Evolutionary conservation across 2,329 filamentous ascomycete genomes (phyloP).

Genomic region (Trichoderma sp.): DNA sequence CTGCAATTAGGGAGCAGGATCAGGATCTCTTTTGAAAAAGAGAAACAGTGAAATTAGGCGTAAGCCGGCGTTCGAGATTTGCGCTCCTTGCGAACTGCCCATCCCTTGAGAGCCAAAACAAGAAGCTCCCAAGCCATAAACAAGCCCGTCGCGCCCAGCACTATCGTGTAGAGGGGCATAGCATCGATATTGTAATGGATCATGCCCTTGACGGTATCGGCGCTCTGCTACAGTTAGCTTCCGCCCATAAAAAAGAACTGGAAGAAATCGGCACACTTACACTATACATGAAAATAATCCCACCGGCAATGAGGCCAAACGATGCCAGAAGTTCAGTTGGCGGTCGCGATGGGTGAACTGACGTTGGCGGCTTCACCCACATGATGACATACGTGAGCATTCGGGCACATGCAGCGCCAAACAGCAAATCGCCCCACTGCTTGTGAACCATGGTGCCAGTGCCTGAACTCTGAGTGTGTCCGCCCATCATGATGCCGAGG

Average conservation of each 20-base stretch:
- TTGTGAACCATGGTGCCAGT: conserved; percentile 89
- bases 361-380: conserved; percentile 80
- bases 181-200: conserved; percentile 77
- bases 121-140: conserved; percentile 85
- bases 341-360: conserved; percentile 78
- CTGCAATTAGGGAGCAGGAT: no score
- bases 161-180: conserved; percentile 92
- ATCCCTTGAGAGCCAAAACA: conserved; percentile 82
- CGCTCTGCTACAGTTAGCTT: conserved; percentile 55
- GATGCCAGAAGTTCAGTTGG: conserved; percentile 86
- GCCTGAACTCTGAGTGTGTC: conserved; percentile 83
- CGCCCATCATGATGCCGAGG: conserved; percentile 92
- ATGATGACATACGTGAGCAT: conserved; percentile 77
- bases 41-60: background rate
- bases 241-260: background rate
- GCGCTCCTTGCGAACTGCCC: conserved; percentile 65
- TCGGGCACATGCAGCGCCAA: conserved; percentile 78
- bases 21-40: background rate
- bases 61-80: background rate
- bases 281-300: conserved; percentile 90
- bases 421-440: conserved; percentile 87
- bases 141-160: conserved; percentile 79
- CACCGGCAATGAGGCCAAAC: conserved; percentile 86
- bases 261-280: conserved; percentile 54
- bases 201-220: conserved; percentile 77